phyloP scores from a whole-genome alignment of 768 basidiomycete genomes.

The Strobilomyces confusus region DNA sequence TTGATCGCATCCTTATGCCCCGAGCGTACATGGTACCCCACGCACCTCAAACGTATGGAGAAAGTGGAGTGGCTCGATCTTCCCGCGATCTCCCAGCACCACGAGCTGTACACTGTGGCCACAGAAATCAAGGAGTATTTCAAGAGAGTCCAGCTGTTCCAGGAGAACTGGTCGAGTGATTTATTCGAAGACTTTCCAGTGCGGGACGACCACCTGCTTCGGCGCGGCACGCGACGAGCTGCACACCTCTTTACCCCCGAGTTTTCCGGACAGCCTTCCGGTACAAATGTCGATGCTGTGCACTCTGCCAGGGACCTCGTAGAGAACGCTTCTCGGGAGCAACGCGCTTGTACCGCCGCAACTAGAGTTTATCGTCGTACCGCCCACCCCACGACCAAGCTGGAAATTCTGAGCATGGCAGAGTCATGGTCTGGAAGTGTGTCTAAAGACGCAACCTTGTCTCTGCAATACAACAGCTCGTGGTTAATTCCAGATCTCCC shows the following conservation, averaged over 20 bases:
- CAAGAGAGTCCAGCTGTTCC: constrained; percentile 13
- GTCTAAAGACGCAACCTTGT: not conserved
- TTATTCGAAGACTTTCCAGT: constrained; percentile 9
- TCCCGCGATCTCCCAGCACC: constrained; percentile 29
- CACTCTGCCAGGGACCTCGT: constrained; percentile 14
- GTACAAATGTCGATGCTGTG: not conserved
- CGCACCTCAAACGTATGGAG: constrained; percentile 38
- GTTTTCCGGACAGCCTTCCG: not conserved
- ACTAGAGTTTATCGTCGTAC: not conserved
- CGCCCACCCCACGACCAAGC: not conserved
- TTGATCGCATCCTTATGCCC: constrained; percentile 35
- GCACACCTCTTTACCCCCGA: constrained; percentile 14
- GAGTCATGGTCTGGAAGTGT: constrained; percentile 5
- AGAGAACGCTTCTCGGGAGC: constrained; percentile 1
- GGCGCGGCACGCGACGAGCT: constrained; percentile 16
- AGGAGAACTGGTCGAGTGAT: not conserved
- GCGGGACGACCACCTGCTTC: constrained; percentile 9
- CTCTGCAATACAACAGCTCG: constrained; percentile 23
- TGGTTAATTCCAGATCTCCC: constrained; percentile 27
- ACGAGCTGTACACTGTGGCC: constrained; percentile 21
- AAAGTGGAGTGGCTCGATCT: constrained; percentile 30
- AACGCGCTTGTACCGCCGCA: constrained; percentile 19
- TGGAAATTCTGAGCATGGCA: constrained; percentile 3
- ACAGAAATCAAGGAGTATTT: constrained; percentile 30
- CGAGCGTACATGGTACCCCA: constrained; percentile 36